These are phyloP conservation scores for Pleurotus sapidus DNA, from an alignment of 768 basidiomycete species.

Conservation along the genomic window DNA sequence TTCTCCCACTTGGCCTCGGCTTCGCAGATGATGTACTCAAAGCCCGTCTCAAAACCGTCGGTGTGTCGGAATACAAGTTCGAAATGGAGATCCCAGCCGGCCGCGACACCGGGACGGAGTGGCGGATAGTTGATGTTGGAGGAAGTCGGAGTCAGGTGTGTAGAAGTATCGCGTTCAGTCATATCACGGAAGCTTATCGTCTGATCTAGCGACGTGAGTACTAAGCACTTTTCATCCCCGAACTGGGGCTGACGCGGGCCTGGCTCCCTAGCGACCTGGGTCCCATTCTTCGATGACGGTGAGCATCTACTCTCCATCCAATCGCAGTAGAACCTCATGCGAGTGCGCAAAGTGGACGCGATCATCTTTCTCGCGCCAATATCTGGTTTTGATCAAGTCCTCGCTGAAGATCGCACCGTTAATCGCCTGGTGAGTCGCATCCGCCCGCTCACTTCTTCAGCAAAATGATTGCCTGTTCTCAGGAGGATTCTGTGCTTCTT, in stretches of 20 bases:
- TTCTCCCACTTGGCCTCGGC: background rate
- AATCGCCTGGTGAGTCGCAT: slow-evolving; percentile 49
- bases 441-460: background rate
- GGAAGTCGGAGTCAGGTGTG: slow-evolving; percentile 70
- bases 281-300: slow-evolving; percentile 68
- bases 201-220: slow-evolving; percentile 31
- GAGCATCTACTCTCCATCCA: slow-evolving; percentile 2
- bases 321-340: no score
- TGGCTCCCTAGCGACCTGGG: slow-evolving; percentile 52
- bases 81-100: slow-evolving; percentile 64
- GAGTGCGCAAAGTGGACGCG: slow-evolving; percentile 46
- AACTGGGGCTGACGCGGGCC: background rate
- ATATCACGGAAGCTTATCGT: no score
- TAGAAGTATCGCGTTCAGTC: slow-evolving; percentile 4
- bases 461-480: background rate
- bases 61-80: slow-evolving; percentile 79
- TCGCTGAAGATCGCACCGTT: slow-evolving; percentile 57
- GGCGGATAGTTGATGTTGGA: slow-evolving; percentile 78
- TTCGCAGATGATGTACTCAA: slow-evolving; percentile 71
- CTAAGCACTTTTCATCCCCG: background rate
- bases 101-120: slow-evolving; percentile 57
- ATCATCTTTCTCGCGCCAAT: slow-evolving; percentile 79
- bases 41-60: slow-evolving; percentile 73
- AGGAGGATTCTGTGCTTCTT: slow-evolving; percentile 87
- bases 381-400: slow-evolving; percentile 71